phyloP scores from a whole-genome alignment of 352 stramenopile species.

The Phytopythium oedochilum region DNA sequence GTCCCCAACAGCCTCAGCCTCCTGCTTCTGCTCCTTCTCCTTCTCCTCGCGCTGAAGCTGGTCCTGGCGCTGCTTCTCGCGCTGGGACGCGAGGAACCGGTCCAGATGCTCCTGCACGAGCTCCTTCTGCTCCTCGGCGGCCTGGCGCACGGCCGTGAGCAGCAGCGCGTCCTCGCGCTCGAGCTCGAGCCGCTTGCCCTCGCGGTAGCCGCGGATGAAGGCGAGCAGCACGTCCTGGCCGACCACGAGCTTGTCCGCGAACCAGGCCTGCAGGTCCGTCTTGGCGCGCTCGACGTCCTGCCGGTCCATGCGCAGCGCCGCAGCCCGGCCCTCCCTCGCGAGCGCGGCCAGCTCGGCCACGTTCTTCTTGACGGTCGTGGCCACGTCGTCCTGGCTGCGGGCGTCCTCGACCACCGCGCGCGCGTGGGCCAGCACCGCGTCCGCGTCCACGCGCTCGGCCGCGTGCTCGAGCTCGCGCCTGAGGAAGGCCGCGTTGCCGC shows the following conservation, averaged over 20 bases:
- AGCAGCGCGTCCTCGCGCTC: slow-evolving; percentile 67
- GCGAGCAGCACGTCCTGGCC: slow-evolving; percentile 74
- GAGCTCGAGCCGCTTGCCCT: slow-evolving; percentile 75
- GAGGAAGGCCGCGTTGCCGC: slow-evolving; percentile 54
- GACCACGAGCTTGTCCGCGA: slow-evolving; percentile 81
- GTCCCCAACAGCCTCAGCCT: slow-evolving; percentile 23
- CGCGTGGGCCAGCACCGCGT: slow-evolving; percentile 53
- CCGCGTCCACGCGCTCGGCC: slow-evolving; percentile 55
- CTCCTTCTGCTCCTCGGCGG: slow-evolving; percentile 69
- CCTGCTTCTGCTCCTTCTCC: slow-evolving; percentile 22
- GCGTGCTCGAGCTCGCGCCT: slow-evolving; percentile 44
- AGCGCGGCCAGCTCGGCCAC: slow-evolving; percentile 63
- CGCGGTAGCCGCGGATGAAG: slow-evolving; percentile 80
- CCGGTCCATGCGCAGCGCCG: slow-evolving; percentile 49
- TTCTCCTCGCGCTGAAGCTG: slow-evolving; percentile 13
- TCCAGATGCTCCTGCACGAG: slow-evolving; percentile 66
- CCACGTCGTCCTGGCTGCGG: slow-evolving; percentile 66
- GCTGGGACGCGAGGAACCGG: slow-evolving; percentile 54
- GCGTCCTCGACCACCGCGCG: slow-evolving; percentile 49
- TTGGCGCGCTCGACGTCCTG: slow-evolving; percentile 64
- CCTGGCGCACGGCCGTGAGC: slow-evolving; percentile 70
- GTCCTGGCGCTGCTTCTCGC: slow-evolving; percentile 37
- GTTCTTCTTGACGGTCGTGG: slow-evolving; percentile 64
- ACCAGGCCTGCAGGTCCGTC: slow-evolving; percentile 63
- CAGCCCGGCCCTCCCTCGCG: slow-evolving; percentile 51